Percentiles rank a stretch among this genome's conserved stretches.
phyloP scores from a whole-genome alignment of 129 eudicot genomes.

The Flaveria linearis region DNA sequence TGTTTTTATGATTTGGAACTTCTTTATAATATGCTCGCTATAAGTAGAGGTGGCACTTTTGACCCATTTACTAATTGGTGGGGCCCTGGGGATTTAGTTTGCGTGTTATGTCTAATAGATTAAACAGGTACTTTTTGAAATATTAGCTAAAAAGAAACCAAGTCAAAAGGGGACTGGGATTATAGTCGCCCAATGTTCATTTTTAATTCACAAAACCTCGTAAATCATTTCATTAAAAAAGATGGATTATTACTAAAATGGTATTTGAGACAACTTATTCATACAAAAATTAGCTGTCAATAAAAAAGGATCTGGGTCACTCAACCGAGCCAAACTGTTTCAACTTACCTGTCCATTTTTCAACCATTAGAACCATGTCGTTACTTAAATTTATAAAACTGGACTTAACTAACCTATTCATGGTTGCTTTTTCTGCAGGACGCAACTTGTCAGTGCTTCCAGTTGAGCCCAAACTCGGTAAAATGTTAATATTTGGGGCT shows the following conservation, averaged over 20 bases:
- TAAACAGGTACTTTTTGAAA: not conserved
- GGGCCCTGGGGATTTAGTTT: not conserved
- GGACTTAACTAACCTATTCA: not conserved
- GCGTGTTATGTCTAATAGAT: not conserved
- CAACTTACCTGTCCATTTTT: not conserved
- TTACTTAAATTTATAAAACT: not conserved
- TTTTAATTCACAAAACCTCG: not conserved
- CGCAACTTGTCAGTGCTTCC: slow-evolving; percentile 86
- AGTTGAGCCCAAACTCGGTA: slow-evolving; percentile 96
- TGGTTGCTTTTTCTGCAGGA: slow-evolving; percentile 46
- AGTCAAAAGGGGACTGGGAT: not conserved
- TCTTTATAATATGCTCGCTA: not conserved
- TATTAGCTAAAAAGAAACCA: not conserved
- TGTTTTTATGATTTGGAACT: slow-evolving; percentile 13
- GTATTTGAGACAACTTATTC: not conserved
- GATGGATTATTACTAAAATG: slow-evolving; percentile 13
- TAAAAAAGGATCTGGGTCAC: not conserved
- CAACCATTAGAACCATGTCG: not conserved
- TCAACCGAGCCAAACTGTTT: not conserved
- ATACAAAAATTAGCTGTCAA: not conserved
- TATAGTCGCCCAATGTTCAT: not conserved
- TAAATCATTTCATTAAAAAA: not conserved
- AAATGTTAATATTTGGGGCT: slow-evolving; percentile 88
- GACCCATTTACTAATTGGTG: not conserved
- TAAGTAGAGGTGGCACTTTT: not conserved